Base-by-base conservation (phyloP, 2,329 filamentous ascomycete genomes). In the Coccinonectria pachysandricola region DNA sequence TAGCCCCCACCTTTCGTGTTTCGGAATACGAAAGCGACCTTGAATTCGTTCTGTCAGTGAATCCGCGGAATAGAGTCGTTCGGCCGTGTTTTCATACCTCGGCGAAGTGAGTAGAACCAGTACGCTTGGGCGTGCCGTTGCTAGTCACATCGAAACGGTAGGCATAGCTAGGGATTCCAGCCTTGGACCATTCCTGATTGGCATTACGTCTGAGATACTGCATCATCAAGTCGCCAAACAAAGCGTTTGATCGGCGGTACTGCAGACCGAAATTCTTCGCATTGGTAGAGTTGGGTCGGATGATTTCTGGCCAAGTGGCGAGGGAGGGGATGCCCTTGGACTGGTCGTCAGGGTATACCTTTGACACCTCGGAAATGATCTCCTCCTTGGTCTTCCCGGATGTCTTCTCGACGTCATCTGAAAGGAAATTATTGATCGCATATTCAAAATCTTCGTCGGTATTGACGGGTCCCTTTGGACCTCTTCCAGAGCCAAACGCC, bases 11-110 rank as follows among this genome's bases (percentile, higher is more conserved):
- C 52, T 15, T 44, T 36, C 8, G 45, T 23, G 24, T 54, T 57
- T 21, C 48, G 43, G 28, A 68, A 63, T n/a, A 54, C 50, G 27
- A 66, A 52, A 6, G 54, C 43, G 12, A 64, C 48, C 28, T 62
- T 1, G 2, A 7, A 11, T 5, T 7, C 4, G 10, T 6, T 1
- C 3, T 12, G 32, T 6, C n/a, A n/a, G n/a, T n/a, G n/a, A n/a
- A n/a, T n/a, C n/a, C 35, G 21, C 7, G 10, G 2, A n/a, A 14
- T 6, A 12, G 10, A 3, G 4, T 0, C 11, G n/a, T 10, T 7
- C 8, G 2, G 3, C 8, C 8, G 2, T 10, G 0, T 3, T 2
- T 7, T 7, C 25, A 21, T 18, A 44, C 48, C 32, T 50, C 54
- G 31, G 52, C 45, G 36, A 68, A 66, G 12, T 66, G 52, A 3